Evolutionary conservation across 352 stramenopile genomes (phyloP).

Genomic region (Achlya hypogyna): DNA sequence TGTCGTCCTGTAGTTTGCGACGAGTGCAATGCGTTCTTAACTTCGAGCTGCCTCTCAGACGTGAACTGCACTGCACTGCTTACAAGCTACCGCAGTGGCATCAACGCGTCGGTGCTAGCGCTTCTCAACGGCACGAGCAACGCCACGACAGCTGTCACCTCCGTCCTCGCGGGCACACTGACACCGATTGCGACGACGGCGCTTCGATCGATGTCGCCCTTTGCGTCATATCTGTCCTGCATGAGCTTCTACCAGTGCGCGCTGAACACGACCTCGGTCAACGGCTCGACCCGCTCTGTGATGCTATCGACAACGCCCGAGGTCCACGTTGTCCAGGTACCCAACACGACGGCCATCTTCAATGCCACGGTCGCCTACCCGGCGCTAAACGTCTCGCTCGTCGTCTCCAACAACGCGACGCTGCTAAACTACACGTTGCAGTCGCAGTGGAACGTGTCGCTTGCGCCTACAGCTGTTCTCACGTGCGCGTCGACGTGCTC

Average conservation of each 20-base stretch:
- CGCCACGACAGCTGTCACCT: not conserved
- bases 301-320: not conserved
- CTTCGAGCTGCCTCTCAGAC: not conserved
- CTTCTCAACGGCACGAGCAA: not conserved
- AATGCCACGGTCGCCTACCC: not conserved
- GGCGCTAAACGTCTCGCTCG: not conserved
- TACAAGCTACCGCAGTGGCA: not conserved
- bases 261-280: not conserved
- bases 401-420: not conserved
- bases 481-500: not conserved
- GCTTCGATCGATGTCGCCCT: not conserved
- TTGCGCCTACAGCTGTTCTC: not conserved
- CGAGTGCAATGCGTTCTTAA: not conserved
- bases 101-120: not conserved
- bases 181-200: not conserved
- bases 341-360: not conserved
- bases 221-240: not conserved
- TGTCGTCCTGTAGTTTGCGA: slow-evolving; percentile 5
- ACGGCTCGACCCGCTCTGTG: not conserved
- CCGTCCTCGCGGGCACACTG: not conserved
- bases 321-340: not conserved
- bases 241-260: not conserved
- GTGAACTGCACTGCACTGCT: not conserved
- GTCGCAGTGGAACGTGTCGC: not conserved
- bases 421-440: not conserved